Conservation (phyloP, 2,329 filamentous ascomycete species). For the Rhynchosporium agropyri region DNA sequence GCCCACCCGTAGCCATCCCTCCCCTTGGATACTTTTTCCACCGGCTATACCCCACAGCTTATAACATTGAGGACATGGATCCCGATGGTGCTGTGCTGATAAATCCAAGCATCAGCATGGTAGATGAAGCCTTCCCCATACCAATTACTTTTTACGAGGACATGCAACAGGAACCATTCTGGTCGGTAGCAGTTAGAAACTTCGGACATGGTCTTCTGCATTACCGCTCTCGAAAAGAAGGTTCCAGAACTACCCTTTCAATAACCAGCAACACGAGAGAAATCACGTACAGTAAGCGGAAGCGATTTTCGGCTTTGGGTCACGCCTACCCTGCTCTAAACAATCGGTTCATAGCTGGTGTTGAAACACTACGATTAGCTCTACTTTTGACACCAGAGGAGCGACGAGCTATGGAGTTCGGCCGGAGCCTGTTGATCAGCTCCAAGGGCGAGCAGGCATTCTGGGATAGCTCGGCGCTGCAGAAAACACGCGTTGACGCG, state of each 20-base stretch:
- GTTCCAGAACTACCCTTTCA: conserved; percentile 3
- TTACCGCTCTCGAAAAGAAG: conserved; percentile 21
- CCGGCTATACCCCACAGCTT: conserved; percentile 18
- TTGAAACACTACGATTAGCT: background rate
- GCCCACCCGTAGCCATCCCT: background rate
- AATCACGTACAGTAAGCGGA: background rate
- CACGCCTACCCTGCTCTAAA: conserved; percentile 1
- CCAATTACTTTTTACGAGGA: conserved; percentile 31
- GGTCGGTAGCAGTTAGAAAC: conserved; percentile 22
- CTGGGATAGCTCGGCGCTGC: conserved; percentile 13
- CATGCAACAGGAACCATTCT: conserved; percentile 33
- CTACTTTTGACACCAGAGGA: background rate
- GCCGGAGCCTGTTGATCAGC: conserved; percentile 9
- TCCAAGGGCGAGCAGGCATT: conserved; percentile 11
- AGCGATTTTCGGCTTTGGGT: background rate
- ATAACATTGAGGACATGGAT: background rate
- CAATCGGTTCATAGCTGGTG: background rate
- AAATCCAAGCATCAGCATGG: conserved; percentile 13
- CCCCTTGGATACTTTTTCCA: conserved; percentile 28
- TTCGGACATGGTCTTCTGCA: conserved; percentile 27
- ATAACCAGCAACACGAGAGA: background rate
- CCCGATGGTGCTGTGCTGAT: conserved; percentile 6
- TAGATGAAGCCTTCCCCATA: conserved; percentile 25
- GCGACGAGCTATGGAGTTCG: conserved; percentile 18
- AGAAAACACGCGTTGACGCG: conserved; percentile 4